phyloP scores from a whole-genome alignment of 495 filamentous ascomycete species.

The Antarctomyces pellizariae region DNA sequence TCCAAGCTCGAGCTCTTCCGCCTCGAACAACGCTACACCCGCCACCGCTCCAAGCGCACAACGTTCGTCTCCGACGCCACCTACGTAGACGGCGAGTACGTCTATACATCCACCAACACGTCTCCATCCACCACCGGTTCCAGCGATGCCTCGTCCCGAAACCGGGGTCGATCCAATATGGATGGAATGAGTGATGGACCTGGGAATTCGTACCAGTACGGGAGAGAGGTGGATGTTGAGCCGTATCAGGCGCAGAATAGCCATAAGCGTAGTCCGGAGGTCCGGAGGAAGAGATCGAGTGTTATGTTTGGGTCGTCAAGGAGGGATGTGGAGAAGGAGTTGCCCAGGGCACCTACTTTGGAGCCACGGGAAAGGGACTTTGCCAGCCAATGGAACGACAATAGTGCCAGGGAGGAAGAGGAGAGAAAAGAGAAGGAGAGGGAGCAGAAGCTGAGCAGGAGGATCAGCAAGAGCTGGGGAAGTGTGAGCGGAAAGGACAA shows the following conservation, averaged over 20 bases:
- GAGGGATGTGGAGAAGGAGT: conserved; percentile 6
- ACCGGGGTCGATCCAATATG: too few relatives aligned
- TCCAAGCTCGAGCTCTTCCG: conserved; percentile 68
- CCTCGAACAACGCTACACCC: conserved; percentile 79
- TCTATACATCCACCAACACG: conserved; percentile 23
- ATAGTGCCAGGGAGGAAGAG: conserved; percentile 7
- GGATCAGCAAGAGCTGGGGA: conserved; percentile 13
- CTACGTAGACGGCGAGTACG: conserved; percentile 85
- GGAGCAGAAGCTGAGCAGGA: conserved; percentile 5
- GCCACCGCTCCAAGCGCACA: conserved; percentile 54
- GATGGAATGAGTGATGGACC: too few relatives aligned
- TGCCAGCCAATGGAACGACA: conserved; percentile 4
- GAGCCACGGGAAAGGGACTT: conserved; percentile 10
- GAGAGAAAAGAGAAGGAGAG: conserved; percentile 3
- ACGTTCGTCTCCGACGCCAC: conserved; percentile 66
- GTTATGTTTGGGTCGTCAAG: conserved; percentile 3
- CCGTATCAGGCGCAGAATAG: conserved; percentile 2
- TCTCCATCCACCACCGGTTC: conserved; percentile 7
- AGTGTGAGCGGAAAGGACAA: conserved; percentile 11
- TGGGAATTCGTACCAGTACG: too few relatives aligned
- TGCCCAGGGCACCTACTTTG: conserved; percentile 11
- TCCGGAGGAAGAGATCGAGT: conserved; percentile 5
- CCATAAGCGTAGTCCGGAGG: conserved; percentile 1
- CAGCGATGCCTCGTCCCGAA: too few relatives aligned
- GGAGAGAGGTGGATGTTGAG: conserved; percentile 1